phyloP scores from a whole-genome alignment of 129 eudicot genomes.

The Chrysanthemum makinoi region DNA sequence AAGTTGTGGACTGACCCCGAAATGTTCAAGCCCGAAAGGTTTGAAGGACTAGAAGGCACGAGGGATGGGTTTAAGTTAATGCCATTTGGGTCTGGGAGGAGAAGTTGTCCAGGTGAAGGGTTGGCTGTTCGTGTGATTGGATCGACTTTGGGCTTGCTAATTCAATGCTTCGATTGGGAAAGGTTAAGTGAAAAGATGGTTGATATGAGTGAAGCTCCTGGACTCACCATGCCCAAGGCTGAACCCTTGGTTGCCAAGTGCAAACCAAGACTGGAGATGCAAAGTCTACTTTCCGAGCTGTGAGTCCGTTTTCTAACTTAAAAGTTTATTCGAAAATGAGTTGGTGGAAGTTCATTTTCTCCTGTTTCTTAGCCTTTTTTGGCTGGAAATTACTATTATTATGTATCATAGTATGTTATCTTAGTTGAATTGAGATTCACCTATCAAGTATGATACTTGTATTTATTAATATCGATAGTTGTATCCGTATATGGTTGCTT shows the following conservation, averaged over 20 bases:
- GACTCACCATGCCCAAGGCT: conserved; percentile 39
- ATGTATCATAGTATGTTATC: too few species aligned
- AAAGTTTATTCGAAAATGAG: not conserved
- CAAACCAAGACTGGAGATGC: conserved; percentile 31
- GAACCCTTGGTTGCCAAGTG: conserved; percentile 40
- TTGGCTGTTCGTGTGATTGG: conserved; percentile 37
- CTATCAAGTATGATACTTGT: too few species aligned
- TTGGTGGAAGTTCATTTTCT: not conserved
- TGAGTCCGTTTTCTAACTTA: not conserved
- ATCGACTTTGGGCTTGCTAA: conserved; percentile 31
- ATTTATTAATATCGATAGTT: too few species aligned
- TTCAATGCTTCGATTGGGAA: conserved; percentile 57
- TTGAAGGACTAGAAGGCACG: conserved; percentile 32
- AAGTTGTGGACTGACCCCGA: conserved; percentile 33
- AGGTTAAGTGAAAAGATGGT: conserved; percentile 36
- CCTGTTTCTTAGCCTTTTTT: not conserved
- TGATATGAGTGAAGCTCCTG: conserved; percentile 43
- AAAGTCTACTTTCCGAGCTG: conserved; percentile 21
- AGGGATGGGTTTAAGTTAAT: conserved; percentile 41
- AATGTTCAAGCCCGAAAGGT: conserved; percentile 45
- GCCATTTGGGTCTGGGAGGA: conserved; percentile 57
- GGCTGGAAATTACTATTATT: not conserved
- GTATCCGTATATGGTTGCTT: too few species aligned
- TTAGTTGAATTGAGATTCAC: too few species aligned
- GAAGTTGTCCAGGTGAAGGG: conserved; percentile 55